These are phyloP conservation scores for Phialocephala subalpina DNA, from an alignment of 2,329 filamentous ascomycete genomes.

Conservation along the genomic window DNA sequence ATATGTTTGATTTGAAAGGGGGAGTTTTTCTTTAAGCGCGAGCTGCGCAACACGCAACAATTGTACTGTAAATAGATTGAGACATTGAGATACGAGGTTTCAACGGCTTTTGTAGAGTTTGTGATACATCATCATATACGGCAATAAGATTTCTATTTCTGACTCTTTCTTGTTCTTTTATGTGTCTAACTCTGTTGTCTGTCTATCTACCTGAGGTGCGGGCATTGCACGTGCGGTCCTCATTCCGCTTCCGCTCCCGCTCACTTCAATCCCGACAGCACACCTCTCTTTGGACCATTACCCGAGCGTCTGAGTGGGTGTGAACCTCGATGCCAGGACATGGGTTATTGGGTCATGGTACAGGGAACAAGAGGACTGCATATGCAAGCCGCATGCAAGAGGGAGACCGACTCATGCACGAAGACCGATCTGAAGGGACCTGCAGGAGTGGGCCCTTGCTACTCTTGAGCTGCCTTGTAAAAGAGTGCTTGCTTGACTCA, in stretches of 20 bases:
- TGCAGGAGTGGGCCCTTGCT: constrained; percentile 15
- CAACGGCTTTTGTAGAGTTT: no score
- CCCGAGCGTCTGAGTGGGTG: constrained; percentile 10
- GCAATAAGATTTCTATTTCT: no score
- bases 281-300: neutral
- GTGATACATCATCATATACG: no score
- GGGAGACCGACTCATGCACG: constrained; percentile 13
- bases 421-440: constrained; percentile 24
- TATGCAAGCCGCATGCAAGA: neutral
- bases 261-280: neutral
- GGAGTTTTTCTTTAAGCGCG: neutral
- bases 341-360: no score
- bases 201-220: no score
- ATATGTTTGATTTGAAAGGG: neutral
- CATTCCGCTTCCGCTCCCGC: no score
- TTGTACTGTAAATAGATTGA: no score
- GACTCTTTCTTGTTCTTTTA: no score
- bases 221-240: no score
- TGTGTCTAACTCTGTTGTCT: no score
- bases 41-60: no score
- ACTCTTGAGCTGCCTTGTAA: neutral
- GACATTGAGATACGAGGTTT: no score
- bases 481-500: neutral
- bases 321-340: neutral
- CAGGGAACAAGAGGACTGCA: constrained; percentile 7